These are phyloP conservation scores for Dissoconium aciculare DNA, from an alignment of 2,329 filamentous ascomycete genomes.

Conservation along the genomic window DNA sequence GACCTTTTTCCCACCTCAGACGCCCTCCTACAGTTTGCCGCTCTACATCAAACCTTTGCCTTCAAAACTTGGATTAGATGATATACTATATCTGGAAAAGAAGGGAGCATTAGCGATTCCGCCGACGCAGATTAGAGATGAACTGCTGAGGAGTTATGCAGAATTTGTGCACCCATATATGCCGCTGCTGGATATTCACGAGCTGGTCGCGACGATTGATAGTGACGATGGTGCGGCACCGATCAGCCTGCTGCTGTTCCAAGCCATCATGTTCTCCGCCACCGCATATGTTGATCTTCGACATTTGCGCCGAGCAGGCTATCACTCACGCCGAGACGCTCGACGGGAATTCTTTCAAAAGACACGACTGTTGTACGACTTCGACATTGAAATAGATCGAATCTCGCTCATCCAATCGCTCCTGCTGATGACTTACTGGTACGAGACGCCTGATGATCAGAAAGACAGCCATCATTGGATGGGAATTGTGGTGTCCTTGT, in stretches of 20 bases:
- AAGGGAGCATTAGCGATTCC: conserved; percentile 79
- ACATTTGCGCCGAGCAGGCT: conserved; percentile 61
- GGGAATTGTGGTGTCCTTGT: conserved; percentile 84
- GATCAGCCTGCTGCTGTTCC: conserved; percentile 75
- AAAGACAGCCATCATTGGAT: conserved; percentile 99
- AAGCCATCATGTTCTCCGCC: conserved; percentile 87
- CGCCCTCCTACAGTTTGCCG: conserved; percentile 33
- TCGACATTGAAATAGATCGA: conserved; percentile 85
- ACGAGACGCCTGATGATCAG: conserved; percentile 89
- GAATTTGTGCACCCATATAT: conserved; percentile 91
- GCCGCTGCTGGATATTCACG: conserved; percentile 60
- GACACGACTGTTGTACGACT: conserved; percentile 79
- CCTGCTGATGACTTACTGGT: conserved; percentile 92
- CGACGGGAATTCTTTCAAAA: conserved; percentile 81
- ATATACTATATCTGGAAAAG: conserved; percentile 65
- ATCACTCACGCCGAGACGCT: conserved; percentile 60
- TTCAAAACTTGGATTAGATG: conserved; percentile 59
- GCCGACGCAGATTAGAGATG: conserved; percentile 53
- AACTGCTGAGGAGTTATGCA: conserved; percentile 65
- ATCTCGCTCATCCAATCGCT: conserved; percentile 78
- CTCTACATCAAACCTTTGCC: conserved; percentile 70
- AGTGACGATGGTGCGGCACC: conserved; percentile 53
- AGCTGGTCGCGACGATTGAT: conserved; percentile 46
- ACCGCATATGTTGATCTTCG: conserved; percentile 77
- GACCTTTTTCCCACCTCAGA: conserved; percentile 15